Percentiles rank a stretch among this genome's conserved stretches.
phyloP scores from a whole-genome alignment of 192 early-diverging fungal genomes.

The Linnemannia schmuckeri region DNA sequence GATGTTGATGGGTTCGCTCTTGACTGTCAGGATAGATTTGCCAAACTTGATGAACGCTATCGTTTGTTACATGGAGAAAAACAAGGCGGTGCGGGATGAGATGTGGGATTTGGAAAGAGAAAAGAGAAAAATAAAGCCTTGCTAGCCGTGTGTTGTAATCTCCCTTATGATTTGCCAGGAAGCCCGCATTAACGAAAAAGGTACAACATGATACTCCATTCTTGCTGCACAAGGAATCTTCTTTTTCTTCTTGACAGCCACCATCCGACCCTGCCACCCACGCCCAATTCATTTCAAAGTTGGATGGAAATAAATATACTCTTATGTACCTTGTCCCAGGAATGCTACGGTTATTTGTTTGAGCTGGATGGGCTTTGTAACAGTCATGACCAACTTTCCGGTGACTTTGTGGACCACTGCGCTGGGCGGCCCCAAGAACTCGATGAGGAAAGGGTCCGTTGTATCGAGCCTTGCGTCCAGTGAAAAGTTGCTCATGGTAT shows the following conservation, averaged over 20 bases:
- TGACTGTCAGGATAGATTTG: background rate
- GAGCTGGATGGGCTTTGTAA: conserved; percentile 15
- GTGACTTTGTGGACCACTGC: conserved; percentile 13
- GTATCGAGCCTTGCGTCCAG: conserved; percentile 16
- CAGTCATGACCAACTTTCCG: background rate
- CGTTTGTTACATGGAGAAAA: background rate
- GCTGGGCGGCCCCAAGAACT: conserved; percentile 24
- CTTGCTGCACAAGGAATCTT: too few relatives aligned
- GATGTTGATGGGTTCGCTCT: conserved; percentile 23
- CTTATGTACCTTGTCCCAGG: conserved; percentile 16
- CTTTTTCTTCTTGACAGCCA: too few relatives aligned
- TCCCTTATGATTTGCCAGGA: too few relatives aligned
- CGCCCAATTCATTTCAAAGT: too few relatives aligned
- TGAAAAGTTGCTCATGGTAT: conserved; percentile 6
- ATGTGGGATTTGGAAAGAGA: too few relatives aligned
- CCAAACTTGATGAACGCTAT: background rate
- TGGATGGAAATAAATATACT: background rate
- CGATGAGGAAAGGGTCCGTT: conserved; percentile 10
- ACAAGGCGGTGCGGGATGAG: background rate
- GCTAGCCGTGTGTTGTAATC: too few relatives aligned
- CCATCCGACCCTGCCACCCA: too few relatives aligned
- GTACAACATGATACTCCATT: too few relatives aligned
- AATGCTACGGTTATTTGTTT: conserved; percentile 18
- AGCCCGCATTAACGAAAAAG: too few relatives aligned
- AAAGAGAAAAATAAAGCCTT: too few relatives aligned